Evolutionary conservation across 2,329 filamentous ascomycete genomes (phyloP).

Genomic region (Aspergillus quadricinctus): DNA sequence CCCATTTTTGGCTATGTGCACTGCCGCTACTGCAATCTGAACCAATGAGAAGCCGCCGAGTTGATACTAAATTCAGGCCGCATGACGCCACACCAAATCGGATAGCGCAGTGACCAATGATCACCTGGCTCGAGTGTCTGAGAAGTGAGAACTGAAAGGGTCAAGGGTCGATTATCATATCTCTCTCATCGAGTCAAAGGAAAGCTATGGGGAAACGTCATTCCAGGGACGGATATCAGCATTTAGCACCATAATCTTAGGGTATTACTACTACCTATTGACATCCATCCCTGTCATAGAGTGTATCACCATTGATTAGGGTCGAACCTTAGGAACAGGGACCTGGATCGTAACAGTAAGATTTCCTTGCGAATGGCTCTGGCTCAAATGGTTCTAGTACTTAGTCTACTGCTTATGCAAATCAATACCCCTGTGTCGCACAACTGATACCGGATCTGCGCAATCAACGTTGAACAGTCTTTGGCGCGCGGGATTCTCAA

Average conservation of each 20-base stretch:
- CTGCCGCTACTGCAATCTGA: conserved; percentile 19
- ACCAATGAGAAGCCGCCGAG: conserved; percentile 19
- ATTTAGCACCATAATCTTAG: not conserved
- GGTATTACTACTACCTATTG: too few relatives aligned
- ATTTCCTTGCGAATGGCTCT: not conserved
- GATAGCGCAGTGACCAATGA: conserved; percentile 22
- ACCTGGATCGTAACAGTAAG: not conserved
- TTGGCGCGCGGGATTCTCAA: conserved; percentile 9
- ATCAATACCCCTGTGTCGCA: conserved; percentile 5
- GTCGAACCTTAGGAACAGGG: not conserved
- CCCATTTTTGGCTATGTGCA: conserved; percentile 20
- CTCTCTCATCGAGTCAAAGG: too few relatives aligned
- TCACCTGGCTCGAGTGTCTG: conserved; percentile 12
- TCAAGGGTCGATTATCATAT: not conserved
- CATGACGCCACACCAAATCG: conserved; percentile 29
- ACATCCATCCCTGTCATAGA: not conserved
- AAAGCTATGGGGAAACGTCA: not conserved
- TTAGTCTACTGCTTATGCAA: not conserved
- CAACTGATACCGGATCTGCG: conserved; percentile 1
- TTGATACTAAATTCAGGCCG: conserved; percentile 27
- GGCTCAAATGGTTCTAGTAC: not conserved
- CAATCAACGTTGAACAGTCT: conserved; percentile 5
- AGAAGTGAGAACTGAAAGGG: conserved; percentile 2
- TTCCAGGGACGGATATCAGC: not conserved
- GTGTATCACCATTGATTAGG: not conserved